Evolutionary conservation across 2,329 filamentous ascomycete genomes (phyloP).

Genomic region (Akanthomyces muscarius): DNA sequence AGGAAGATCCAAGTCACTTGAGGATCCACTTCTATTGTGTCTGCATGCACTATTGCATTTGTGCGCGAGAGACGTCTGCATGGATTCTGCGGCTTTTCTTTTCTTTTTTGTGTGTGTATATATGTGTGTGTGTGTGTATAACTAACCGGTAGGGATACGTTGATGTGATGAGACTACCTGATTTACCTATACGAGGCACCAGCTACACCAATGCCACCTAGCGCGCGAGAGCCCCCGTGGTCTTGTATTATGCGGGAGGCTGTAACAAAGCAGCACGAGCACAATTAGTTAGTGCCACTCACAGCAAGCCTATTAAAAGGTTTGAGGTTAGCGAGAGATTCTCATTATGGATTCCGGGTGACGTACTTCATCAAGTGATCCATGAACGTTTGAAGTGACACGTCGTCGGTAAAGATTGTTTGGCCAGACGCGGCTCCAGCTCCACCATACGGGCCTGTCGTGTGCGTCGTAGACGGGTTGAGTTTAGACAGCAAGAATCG

Average conservation of each 20-base stretch:
- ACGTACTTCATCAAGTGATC: constrained; percentile 98
- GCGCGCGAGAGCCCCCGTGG: background rate
- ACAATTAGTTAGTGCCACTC: constrained; percentile 53
- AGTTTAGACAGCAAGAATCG: constrained; percentile 96
- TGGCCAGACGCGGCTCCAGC: constrained; percentile 82
- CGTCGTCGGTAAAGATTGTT: constrained; percentile 98
- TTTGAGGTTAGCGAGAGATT: constrained; percentile 17
- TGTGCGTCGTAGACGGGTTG: constrained; percentile 96
- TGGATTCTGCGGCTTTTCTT: background rate
- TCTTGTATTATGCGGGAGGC: background rate
- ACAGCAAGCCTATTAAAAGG: constrained; percentile 49
- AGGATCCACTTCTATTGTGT: background rate
- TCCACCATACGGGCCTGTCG: constrained; percentile 85
- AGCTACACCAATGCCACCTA: background rate
- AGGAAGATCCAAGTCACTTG: background rate
- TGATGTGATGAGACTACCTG: background rate
- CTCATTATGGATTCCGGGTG: constrained; percentile 13
- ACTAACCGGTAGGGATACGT: background rate
- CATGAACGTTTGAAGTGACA: constrained; percentile 98
- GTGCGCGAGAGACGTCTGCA: too few species aligned
- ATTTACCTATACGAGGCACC: background rate
- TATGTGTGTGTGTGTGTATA: background rate
- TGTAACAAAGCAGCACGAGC: background rate
- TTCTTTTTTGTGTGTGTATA: background rate
- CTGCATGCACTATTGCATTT: too few species aligned